These are phyloP conservation scores for Limonium bicolor DNA, from an alignment of 148 eudicot species.

Conservation along the genomic window DNA sequence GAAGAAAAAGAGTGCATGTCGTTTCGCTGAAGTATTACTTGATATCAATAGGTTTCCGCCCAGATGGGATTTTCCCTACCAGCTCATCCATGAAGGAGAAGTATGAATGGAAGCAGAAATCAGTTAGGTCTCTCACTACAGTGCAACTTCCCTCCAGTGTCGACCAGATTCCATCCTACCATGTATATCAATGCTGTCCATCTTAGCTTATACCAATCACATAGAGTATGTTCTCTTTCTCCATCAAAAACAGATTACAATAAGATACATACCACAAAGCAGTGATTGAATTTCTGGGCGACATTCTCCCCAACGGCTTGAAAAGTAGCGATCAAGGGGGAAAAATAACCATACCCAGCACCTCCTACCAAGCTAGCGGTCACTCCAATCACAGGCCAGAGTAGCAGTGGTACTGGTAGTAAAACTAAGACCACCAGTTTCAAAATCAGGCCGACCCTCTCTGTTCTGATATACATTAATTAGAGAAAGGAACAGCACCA, in stretches of 20 bases:
- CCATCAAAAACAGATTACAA: not conserved
- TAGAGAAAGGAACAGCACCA: no score
- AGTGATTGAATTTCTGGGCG: constrained; percentile 40
- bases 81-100: constrained; percentile 90
- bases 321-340: constrained; percentile 74
- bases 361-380: constrained; percentile 58
- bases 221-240: not conserved
- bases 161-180: constrained; percentile 58
- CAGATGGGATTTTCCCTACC: constrained; percentile 34
- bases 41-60: constrained; percentile 49
- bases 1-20: no score
- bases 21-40: constrained; percentile 26
- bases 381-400: constrained; percentile 55
- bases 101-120: constrained; percentile 85
- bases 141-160: constrained; percentile 54
- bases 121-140: constrained; percentile 62
- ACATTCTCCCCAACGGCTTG: constrained; percentile 60
- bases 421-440: constrained; percentile 32
- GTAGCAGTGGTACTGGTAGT: constrained; percentile 47
- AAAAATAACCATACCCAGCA: constrained; percentile 59
- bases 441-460: constrained; percentile 56
- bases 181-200: not conserved
- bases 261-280: constrained; percentile 41
- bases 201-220: not conserved
- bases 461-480: constrained; percentile 31